Evolutionary conservation across 495 filamentous ascomycete genomes (phyloP).

Genomic region (Penicillium canariense): DNA sequence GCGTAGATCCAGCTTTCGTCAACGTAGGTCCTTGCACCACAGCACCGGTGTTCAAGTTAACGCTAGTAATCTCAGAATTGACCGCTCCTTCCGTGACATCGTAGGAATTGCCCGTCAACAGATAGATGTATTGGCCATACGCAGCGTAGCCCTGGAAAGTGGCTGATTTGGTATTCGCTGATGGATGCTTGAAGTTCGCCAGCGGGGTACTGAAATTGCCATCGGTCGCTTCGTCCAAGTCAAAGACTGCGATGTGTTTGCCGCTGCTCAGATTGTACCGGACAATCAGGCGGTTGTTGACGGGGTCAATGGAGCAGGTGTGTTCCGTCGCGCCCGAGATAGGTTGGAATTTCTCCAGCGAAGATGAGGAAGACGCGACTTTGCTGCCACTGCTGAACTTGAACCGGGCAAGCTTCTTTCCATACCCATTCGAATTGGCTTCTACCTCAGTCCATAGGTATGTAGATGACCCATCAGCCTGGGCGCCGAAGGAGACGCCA

Average conservation of each 20-base stretch:
- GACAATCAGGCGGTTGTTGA: constrained; percentile 17
- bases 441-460: constrained; percentile 23
- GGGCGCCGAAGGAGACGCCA: constrained; percentile 17
- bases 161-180: background rate
- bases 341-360: constrained; percentile 1
- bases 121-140: constrained; percentile 16
- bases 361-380: background rate
- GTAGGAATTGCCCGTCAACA: constrained; percentile 16
- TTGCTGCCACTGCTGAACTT: constrained; percentile 15
- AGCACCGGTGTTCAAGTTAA: constrained; percentile 29
- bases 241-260: constrained; percentile 14
- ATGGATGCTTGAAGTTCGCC: constrained; percentile 12
- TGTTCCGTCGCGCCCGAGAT: constrained; percentile 8
- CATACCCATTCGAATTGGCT: constrained; percentile 19
- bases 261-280: constrained; percentile 7
- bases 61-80: constrained; percentile 49
- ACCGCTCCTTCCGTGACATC: constrained; percentile 32
- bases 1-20: constrained; percentile 15
- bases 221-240: constrained; percentile 11
- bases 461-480: constrained; percentile 14
- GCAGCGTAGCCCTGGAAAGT: constrained; percentile 17
- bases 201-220: constrained; percentile 16
- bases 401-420: constrained; percentile 18
- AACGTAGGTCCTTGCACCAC: constrained; percentile 15
- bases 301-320: constrained; percentile 17